phyloP scores from a whole-genome alignment of 1,139 yeast genomes.

The Geotrichum citri-aurantii region DNA sequence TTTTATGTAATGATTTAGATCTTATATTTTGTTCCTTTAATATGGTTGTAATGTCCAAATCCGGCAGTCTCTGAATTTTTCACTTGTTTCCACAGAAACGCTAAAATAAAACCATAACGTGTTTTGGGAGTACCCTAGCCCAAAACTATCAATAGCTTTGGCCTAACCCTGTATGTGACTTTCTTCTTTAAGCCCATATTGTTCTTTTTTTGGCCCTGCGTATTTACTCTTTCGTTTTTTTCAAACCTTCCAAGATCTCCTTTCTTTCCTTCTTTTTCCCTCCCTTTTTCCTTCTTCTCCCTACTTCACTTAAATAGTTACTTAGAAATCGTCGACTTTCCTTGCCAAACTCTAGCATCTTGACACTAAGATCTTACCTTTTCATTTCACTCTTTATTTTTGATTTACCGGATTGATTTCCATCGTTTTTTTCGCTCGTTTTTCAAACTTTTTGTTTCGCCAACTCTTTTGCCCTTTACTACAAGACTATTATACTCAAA shows the following conservation, averaged over 20 bases:
- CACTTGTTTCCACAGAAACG: neutral
- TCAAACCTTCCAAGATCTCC: neutral
- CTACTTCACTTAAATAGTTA: neutral
- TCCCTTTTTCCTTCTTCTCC: constrained; percentile 1
- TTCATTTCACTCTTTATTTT: neutral
- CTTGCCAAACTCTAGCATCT: neutral
- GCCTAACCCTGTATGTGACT: neutral
- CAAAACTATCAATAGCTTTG: no score
- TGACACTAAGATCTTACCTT: neutral
- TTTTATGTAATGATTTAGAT: no score
- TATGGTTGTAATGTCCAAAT: no score
- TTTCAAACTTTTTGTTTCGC: neutral
- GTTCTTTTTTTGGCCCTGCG: neutral
- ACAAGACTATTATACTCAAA: neutral
- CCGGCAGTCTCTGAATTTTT: neutral
- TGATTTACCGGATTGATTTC: neutral
- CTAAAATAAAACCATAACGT: neutral
- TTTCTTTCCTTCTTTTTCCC: neutral
- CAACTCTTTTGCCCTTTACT: neutral
- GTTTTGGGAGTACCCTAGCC: neutral
- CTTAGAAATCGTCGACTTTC: neutral
- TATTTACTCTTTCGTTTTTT: neutral
- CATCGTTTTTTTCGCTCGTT: neutral
- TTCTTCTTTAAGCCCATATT: neutral
- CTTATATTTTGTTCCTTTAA: no score